A percentile compares a stretch with the other conserved stretches of the same genome.
Evolutionary conservation across 176 grass and related monocot genomes (phyloP).

Genomic region (Dendrocalamus sinicus): DNA sequence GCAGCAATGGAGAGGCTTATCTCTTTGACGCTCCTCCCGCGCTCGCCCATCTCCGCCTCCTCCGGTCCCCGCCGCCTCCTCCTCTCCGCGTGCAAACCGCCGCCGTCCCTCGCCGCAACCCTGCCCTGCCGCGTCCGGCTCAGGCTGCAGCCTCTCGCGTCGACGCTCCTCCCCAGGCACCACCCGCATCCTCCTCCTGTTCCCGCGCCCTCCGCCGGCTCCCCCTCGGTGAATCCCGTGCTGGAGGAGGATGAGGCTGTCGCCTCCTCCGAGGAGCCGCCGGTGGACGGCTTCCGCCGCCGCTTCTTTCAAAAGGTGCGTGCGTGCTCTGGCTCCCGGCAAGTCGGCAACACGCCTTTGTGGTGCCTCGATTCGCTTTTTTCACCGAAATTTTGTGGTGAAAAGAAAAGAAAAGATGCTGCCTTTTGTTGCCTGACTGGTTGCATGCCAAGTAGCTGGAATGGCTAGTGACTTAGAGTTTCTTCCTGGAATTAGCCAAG

Average conservation of each 20-base stretch:
- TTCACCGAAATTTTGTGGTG: not conserved
- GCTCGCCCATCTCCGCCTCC: constrained; percentile 13
- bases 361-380: not conserved
- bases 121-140: not conserved
- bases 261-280: not conserved
- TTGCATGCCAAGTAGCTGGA: not conserved
- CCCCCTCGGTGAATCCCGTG: not conserved
- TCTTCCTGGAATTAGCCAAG: not conserved
- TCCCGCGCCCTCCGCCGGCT: not conserved
- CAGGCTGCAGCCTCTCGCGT: not conserved
- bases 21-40: constrained; percentile 60
- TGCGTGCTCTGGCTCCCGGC: not conserved
- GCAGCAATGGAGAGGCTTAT: constrained; percentile 81
- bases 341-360: no score
- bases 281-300: not conserved
- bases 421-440: not conserved
- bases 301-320: constrained; percentile 49
- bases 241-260: not conserved
- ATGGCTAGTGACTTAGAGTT: not conserved
- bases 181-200: not conserved
- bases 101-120: not conserved
- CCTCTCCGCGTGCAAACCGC: not conserved
- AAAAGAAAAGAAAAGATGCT: not conserved
- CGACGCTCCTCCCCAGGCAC: constrained; percentile 39
- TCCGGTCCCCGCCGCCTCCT: constrained; percentile 11